Conservation (phyloP, 495 filamentous ascomycete species). For the Xylaria longipes region DNA sequence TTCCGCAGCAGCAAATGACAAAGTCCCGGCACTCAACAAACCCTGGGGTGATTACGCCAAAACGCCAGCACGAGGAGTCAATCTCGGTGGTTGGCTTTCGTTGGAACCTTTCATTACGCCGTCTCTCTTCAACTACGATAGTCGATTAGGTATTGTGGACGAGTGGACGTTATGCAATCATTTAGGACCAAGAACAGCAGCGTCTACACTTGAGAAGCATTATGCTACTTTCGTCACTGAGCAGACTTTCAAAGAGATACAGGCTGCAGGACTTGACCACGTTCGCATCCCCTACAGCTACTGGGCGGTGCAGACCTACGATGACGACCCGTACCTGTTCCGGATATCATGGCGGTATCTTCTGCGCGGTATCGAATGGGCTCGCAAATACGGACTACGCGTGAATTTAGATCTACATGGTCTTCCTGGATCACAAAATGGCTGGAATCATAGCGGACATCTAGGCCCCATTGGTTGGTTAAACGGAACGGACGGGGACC, state of each 20-base stretch:
- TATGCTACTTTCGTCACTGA: constrained; percentile 88
- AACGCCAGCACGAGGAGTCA: constrained; percentile 85
- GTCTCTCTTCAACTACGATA: constrained; percentile 81
- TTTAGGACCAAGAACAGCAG: constrained; percentile 67
- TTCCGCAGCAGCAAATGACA: constrained; percentile 73
- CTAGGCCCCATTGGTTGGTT: constrained; percentile 78
- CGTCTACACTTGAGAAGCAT: constrained; percentile 78
- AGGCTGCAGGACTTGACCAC: constrained; percentile 90
- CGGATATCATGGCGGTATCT: constrained; percentile 94
- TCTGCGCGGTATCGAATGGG: constrained; percentile 89
- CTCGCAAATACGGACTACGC: constrained; percentile 88
- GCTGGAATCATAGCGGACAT: constrained; percentile 86
- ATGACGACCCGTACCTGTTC: constrained; percentile 85
- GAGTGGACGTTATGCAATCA: constrained; percentile 80
- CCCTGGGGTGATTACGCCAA: constrained; percentile 76
- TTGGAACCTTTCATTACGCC: constrained; percentile 96
- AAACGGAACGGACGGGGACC: constrained; percentile 70
- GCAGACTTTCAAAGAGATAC: constrained; percentile 82
- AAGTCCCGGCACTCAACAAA: constrained; percentile 79
- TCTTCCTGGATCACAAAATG: constrained; percentile 83
- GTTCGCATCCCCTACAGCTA: constrained; percentile 94
- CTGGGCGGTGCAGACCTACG: constrained; percentile 89
- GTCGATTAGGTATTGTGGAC: constrained; percentile 72
- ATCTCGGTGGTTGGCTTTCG: constrained; percentile 92
- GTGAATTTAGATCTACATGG: constrained; percentile 95